Evolutionary conservation across 2,329 filamentous ascomycete genomes (phyloP).

Genomic region (Fonsecaea monophora): DNA sequence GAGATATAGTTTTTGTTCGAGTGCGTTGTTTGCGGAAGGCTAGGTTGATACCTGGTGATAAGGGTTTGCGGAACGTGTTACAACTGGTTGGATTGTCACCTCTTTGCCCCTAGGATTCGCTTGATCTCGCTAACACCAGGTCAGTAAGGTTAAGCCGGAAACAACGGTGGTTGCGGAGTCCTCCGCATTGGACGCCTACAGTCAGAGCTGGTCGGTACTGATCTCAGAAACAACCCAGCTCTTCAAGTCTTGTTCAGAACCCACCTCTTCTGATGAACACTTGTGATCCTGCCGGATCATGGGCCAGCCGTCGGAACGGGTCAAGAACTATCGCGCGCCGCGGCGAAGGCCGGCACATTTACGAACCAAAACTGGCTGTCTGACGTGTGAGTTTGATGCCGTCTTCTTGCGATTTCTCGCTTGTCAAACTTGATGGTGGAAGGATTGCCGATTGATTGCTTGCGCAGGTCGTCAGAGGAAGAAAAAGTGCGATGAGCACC

Average conservation of each 20-base stretch:
- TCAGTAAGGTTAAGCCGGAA: slow-evolving; percentile 2
- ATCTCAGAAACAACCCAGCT: neutral
- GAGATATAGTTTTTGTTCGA: neutral
- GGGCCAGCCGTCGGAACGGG: neutral
- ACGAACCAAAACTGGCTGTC: slow-evolving; percentile 42
- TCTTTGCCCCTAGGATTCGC: neutral
- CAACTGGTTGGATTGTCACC: slow-evolving; percentile 8
- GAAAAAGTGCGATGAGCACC: slow-evolving; percentile 43
- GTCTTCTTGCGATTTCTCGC: neutral
- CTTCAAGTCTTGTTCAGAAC: neutral
- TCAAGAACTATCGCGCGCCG: slow-evolving; percentile 26
- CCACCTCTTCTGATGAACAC: neutral
- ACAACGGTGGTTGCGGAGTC: neutral
- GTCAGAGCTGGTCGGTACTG: neutral
- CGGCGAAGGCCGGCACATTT: slow-evolving; percentile 41
- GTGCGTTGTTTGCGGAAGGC: neutral
- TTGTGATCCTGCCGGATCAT: neutral
- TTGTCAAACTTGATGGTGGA: neutral
- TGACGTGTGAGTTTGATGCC: slow-evolving; percentile 38
- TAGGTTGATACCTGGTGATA: neutral
- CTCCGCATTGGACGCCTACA: neutral
- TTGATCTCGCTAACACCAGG: neutral
- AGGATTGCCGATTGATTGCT: slow-evolving; percentile 3
- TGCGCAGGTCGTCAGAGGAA: slow-evolving; percentile 38
- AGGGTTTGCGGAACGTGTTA: slow-evolving; percentile 8